phyloP scores from a whole-genome alignment of 225 moss, liverwort and hornwort genomes.

The Polytrichum commune region DNA sequence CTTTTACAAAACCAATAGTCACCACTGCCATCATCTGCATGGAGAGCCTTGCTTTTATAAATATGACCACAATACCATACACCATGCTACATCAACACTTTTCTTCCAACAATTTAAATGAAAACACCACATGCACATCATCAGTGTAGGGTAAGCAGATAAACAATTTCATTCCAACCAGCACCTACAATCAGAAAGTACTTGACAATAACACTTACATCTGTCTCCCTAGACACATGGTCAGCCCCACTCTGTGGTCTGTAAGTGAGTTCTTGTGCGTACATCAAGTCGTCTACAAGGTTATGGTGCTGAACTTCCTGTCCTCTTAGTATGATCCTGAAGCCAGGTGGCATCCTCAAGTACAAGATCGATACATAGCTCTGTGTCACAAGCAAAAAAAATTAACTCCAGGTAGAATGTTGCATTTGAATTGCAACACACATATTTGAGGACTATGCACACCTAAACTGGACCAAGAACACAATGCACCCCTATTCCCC shows the following conservation, averaged over 20 bases:
- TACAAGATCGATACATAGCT: conserved; percentile 56
- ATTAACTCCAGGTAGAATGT: not conserved
- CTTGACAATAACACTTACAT: conserved; percentile 18
- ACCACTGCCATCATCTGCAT: conserved; percentile 41
- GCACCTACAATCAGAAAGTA: not conserved
- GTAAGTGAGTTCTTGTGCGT: conserved; percentile 44
- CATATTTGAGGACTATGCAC: too few relatives aligned
- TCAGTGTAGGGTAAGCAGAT: too few relatives aligned
- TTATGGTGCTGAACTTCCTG: conserved; percentile 45
- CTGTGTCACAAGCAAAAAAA: conserved; percentile 7
- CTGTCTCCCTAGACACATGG: conserved; percentile 17
- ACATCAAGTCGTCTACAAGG: conserved; percentile 46
- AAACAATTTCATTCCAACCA: not conserved
- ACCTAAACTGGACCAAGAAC: too few relatives aligned
- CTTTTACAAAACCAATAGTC: conserved; percentile 52
- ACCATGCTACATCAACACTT: too few relatives aligned
- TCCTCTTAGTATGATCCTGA: conserved; percentile 46
- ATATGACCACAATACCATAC: too few relatives aligned
- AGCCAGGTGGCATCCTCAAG: conserved; percentile 40
- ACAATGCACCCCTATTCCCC: too few relatives aligned
- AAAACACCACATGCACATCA: too few relatives aligned
- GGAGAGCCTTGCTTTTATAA: not conserved
- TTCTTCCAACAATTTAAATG: too few relatives aligned
- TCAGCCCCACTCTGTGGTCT: conserved; percentile 46
- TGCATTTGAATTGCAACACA: too few relatives aligned